Percentiles rank a stretch among this genome's conserved stretches.
Conservation (phyloP, 1,284 basidiomycete genomes). For the Ceratobasidium sp. region DNA sequence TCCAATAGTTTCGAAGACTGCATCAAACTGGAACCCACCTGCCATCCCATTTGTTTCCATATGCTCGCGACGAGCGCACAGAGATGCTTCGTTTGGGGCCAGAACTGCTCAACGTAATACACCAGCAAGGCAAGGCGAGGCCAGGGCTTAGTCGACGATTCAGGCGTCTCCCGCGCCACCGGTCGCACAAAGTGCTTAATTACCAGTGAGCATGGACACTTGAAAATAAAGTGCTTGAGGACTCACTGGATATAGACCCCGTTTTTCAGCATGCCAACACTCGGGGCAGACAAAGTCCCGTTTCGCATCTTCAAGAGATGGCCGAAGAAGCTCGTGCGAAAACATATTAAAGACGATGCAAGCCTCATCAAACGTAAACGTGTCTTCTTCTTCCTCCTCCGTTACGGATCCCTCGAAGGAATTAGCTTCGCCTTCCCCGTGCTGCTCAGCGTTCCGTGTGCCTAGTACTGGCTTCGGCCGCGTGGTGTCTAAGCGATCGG, state of each 20-base stretch:
- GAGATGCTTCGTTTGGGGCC: conserved; percentile 15
- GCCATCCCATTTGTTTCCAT: neutral
- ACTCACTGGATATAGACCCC: conserved; percentile 18
- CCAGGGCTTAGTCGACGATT: neutral
- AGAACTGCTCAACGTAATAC: conserved; percentile 28
- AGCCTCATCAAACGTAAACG: neutral
- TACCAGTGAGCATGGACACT: neutral
- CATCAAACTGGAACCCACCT: neutral
- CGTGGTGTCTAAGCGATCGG: neutral
- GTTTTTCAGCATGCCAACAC: neutral
- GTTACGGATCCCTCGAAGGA: no score
- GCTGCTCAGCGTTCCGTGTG: neutral
- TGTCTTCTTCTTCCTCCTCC: neutral
- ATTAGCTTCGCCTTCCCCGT: neutral
- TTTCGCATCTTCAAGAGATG: neutral
- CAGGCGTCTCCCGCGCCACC: neutral
- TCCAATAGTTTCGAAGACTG: neutral
- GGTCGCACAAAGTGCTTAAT: conserved; percentile 17
- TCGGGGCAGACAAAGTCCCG: neutral
- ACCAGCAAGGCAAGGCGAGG: conserved; percentile 1
- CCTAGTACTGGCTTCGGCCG: neutral
- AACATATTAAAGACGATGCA: conserved; percentile 12
- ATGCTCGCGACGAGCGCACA: neutral
- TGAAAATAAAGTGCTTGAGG: neutral
- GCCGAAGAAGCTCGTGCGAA: neutral